Evolutionary conservation across 2,329 filamentous ascomycete genomes (phyloP), one percentile per base, ranked within the genome.

Genomic region (Macrophomina phaseolina): DNA sequence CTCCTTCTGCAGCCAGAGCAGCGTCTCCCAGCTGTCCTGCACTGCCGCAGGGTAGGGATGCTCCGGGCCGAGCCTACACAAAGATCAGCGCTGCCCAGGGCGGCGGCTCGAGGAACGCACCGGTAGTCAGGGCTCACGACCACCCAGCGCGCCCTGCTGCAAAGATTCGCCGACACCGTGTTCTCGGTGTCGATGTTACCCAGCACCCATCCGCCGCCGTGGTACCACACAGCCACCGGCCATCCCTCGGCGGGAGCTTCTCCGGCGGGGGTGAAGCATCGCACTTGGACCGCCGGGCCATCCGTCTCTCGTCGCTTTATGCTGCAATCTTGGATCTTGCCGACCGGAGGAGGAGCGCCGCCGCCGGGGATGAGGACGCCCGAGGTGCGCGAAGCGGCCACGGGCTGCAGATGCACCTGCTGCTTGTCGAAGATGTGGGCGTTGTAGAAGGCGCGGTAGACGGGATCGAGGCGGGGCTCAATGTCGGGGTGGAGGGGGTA

Each of bases 131-230:
- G 46, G 12, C 46, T 64, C 48, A 64, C 61, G 11, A 64, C 61
- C 18, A 53, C 61, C 61, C 61, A 64, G 5, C 49, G 34, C 18
- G 61, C 61, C 49, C 61, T 45, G 34, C 30, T 49, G 38, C 67
- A 68, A 34, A 64, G 12, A 3, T 49, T 48, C 36, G 53, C 40
- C 5, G 38, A 74, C 45, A 80, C 74, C 40, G 76, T 77, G 9
- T 74, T 75, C 8, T 78, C 77, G 62, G 72, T 79, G 6, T 72
- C 71, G 5, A 79, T 60, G 3, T 74, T 75, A 0, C 79, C 79
- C 62, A 78, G 72, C 4, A 75, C 79, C 78, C 78, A 81, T 2
- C 79, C 79, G 5, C 79, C 79, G 28, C 79, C 79, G 52, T 81
- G 79, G 30, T 76, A 77, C 79, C 79, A 81, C 8, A 81, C 64